Evolutionary conservation across 805 yeast species (phyloP).

Genomic region (Metschnikowia rubicola): DNA sequence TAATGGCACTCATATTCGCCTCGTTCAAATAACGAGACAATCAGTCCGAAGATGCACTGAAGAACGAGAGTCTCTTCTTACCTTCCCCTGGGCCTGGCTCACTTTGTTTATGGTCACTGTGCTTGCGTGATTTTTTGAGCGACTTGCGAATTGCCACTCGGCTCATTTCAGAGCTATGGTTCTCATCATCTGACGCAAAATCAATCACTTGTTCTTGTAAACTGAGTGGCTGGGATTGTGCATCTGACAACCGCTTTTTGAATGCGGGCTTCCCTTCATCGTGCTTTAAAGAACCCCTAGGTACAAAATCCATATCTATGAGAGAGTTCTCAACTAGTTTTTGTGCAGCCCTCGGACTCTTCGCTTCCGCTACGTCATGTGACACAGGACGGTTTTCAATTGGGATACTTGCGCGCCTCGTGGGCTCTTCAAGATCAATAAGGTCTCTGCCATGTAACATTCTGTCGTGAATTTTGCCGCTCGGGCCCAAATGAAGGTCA

Average conservation of each 20-base stretch:
- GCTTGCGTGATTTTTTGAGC: slow-evolving; percentile 29
- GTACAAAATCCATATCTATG: slow-evolving; percentile 24
- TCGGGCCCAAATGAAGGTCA: slow-evolving; percentile 6
- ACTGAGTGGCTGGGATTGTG: slow-evolving; percentile 27
- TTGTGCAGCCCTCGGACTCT: neutral
- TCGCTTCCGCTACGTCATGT: neutral
- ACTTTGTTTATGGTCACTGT: slow-evolving; percentile 28
- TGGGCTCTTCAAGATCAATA: slow-evolving; percentile 5
- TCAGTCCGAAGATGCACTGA: slow-evolving; percentile 15
- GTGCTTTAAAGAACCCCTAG: slow-evolving; percentile 4
- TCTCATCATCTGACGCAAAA: slow-evolving; percentile 46
- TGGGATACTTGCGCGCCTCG: neutral
- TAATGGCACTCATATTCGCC: neutral
- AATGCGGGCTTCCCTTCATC: slow-evolving; percentile 23
- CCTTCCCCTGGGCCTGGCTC: slow-evolving; percentile 25
- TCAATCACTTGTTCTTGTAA: slow-evolving; percentile 44
- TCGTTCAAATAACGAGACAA: neutral
- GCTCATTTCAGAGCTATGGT: slow-evolving; percentile 35
- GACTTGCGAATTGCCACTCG: slow-evolving; percentile 40
- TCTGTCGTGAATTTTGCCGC: neutral
- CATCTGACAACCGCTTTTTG: slow-evolving; percentile 31
- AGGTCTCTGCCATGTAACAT: neutral
- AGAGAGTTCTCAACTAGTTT: neutral
- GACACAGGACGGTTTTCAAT: neutral
- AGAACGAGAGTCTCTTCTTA: slow-evolving; percentile 24